Evolutionary conservation across 306 rosid species (phyloP).

Genomic region (Alnus glutinosa): DNA sequence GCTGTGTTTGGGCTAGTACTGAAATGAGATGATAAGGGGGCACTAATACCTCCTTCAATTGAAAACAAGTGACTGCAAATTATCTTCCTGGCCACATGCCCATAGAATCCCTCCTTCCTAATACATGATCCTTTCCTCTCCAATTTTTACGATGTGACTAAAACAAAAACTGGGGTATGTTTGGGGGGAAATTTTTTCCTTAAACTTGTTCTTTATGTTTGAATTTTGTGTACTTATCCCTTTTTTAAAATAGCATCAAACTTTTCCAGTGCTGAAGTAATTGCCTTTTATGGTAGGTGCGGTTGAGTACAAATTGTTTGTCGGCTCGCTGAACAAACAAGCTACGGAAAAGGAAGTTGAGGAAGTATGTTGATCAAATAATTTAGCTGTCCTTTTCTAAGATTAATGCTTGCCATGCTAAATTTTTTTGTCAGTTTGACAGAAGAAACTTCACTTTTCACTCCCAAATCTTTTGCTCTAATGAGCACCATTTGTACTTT

Average conservation of each 20-base stretch:
- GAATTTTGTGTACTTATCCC: not conserved
- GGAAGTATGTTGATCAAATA: slow-evolving; percentile 61
- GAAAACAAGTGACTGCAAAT: too few species aligned
- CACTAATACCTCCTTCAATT: too few species aligned
- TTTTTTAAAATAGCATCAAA: not conserved
- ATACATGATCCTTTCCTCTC: slow-evolving; percentile 14
- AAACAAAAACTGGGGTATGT: slow-evolving; percentile 14
- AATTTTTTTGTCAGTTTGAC: slow-evolving; percentile 12
- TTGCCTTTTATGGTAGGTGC: slow-evolving; percentile 64
- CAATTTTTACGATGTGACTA: not conserved
- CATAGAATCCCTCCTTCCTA: not conserved
- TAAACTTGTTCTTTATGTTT: slow-evolving; percentile 1
- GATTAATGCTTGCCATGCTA: slow-evolving; percentile 3
- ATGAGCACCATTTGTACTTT: not conserved
- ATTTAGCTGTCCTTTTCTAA: slow-evolving; percentile 22
- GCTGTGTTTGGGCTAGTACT: not conserved
- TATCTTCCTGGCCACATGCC: too few species aligned
- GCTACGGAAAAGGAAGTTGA: slow-evolving; percentile 86
- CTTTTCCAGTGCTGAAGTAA: slow-evolving; percentile 28
- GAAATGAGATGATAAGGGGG: not conserved
- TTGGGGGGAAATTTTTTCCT: slow-evolving; percentile 16
- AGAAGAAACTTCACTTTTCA: slow-evolving; percentile 6
- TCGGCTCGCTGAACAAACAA: slow-evolving; percentile 91
- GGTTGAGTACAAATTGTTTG: slow-evolving; percentile 92
- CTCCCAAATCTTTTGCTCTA: slow-evolving; percentile 1